phyloP scores from a whole-genome alignment of 73 alveolate genomes.

The Breviolum minutum region DNA sequence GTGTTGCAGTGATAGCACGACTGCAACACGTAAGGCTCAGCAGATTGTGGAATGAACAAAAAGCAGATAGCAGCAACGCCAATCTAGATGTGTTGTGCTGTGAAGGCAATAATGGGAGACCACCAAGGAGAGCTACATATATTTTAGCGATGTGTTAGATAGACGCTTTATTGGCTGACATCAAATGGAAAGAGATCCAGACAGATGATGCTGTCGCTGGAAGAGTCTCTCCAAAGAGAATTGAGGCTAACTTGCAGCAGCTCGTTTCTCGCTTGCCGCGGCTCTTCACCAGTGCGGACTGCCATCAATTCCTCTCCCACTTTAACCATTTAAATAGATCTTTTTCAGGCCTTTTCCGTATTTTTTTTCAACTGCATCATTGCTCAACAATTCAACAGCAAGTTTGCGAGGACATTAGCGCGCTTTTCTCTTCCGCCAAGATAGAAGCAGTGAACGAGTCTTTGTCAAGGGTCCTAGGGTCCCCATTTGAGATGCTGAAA shows the following conservation, averaged over 20 bases:
- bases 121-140: no score
- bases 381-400: neutral
- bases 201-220: neutral
- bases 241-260: constrained; percentile 40
- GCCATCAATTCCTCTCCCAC: neutral
- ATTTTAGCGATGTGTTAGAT: no score
- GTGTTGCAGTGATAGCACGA: neutral
- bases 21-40: constrained; percentile 33
- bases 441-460: constrained; percentile 89
- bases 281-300: constrained; percentile 83
- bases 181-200: neutral
- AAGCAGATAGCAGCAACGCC: neutral
- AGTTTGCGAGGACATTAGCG: constrained; percentile 53
- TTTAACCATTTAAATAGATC: neutral
- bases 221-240: neutral
- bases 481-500: neutral
- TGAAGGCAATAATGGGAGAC: neutral
- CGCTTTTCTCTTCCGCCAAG: constrained; percentile 89
- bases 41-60: constrained; percentile 70
- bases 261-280: constrained; percentile 63
- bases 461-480: neutral
- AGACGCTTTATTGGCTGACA: neutral
- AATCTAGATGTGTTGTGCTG: neutral
- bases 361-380: neutral
- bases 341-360: neutral